These are phyloP conservation scores for Vigna mungo DNA, from an alignment of 306 rosid genomes.

Conservation along the genomic window DNA sequence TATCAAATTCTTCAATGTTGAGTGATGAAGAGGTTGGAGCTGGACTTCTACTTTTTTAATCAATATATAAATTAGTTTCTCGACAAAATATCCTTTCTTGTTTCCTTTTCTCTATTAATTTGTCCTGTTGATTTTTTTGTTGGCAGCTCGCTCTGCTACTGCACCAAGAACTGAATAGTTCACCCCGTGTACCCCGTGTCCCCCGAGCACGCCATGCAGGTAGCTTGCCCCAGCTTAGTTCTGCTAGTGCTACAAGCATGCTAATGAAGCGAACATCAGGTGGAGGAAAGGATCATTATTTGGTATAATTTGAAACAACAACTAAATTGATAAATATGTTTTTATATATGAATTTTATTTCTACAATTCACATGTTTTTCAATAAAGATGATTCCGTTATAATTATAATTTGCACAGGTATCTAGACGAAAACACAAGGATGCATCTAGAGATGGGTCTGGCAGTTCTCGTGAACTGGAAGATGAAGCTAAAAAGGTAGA, in stretches of 20 bases:
- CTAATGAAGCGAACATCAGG: conserved; percentile 75
- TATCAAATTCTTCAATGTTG: conserved; percentile 71
- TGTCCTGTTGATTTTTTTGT: conserved; percentile 7
- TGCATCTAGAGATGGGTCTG: conserved; percentile 69
- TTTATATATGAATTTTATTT: conserved; percentile 5
- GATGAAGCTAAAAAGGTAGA: conserved; percentile 78
- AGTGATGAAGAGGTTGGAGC: conserved; percentile 93
- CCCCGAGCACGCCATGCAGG: conserved; percentile 88
- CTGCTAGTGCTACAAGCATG: conserved; percentile 76
- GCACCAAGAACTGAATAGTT: conserved; percentile 97
- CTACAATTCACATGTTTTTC: conserved; percentile 20
- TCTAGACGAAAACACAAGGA: conserved; percentile 84
- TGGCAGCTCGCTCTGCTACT: conserved; percentile 86
- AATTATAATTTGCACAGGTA: conserved; percentile 53
- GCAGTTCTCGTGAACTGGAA: conserved; percentile 70
- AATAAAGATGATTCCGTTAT: conserved; percentile 21
- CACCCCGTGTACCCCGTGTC: conserved; percentile 98
- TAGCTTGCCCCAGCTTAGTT: conserved; percentile 81
- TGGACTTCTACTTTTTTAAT: conserved; percentile 31
- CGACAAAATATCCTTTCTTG: background rate
- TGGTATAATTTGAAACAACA: conserved; percentile 54
- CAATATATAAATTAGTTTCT: conserved; percentile 21
- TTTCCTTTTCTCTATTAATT: conserved; percentile 36
- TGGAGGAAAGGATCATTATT: conserved; percentile 79
- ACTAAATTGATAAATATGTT: conserved; percentile 24